Conservation (phyloP, 495 filamentous ascomycete genomes). For the Pyrenopolyporus hunteri region DNA sequence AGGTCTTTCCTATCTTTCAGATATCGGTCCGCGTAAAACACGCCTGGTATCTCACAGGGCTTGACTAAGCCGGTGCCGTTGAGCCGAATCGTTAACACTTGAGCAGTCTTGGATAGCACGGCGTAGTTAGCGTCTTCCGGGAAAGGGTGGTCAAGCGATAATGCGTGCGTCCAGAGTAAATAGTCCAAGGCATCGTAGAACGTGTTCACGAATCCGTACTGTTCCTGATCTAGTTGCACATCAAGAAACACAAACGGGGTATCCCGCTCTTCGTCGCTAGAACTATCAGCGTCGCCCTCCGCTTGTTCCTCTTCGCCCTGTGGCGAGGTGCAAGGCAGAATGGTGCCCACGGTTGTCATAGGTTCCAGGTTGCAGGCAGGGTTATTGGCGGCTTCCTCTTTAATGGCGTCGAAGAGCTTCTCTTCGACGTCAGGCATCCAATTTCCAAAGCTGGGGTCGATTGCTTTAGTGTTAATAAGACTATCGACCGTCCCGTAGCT, state of each 20-base stretch:
- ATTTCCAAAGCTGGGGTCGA: slow-evolving; percentile 32
- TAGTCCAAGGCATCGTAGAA: slow-evolving; percentile 78
- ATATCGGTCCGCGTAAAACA: slow-evolving; percentile 83
- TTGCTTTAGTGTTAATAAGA: slow-evolving; percentile 37
- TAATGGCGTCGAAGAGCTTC: slow-evolving; percentile 39
- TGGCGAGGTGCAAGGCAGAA: slow-evolving; percentile 30
- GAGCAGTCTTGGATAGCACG: slow-evolving; percentile 60
- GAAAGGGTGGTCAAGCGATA: slow-evolving; percentile 33
- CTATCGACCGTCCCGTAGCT: slow-evolving; percentile 79
- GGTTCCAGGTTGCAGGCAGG: slow-evolving; percentile 34
- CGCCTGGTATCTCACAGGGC: slow-evolving; percentile 69
- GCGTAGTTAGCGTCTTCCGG: slow-evolving; percentile 57
- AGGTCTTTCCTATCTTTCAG: slow-evolving; percentile 61
- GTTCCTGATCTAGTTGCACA: slow-evolving; percentile 35
- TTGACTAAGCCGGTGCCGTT: slow-evolving; percentile 51
- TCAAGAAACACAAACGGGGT: slow-evolving; percentile 51
- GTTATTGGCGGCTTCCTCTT: slow-evolving; percentile 16
- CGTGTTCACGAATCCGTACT: slow-evolving; percentile 47
- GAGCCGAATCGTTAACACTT: slow-evolving; percentile 71
- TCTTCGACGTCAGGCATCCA: slow-evolving; percentile 40
- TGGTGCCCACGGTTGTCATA: slow-evolving; percentile 39
- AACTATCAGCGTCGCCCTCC: slow-evolving; percentile 34
- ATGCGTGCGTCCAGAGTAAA: slow-evolving; percentile 62
- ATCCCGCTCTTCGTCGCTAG: slow-evolving; percentile 46
- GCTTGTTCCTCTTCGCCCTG: background rate